phyloP scores from a whole-genome alignment of 208 protist genomes.

The Trypanosoma avium region DNA sequence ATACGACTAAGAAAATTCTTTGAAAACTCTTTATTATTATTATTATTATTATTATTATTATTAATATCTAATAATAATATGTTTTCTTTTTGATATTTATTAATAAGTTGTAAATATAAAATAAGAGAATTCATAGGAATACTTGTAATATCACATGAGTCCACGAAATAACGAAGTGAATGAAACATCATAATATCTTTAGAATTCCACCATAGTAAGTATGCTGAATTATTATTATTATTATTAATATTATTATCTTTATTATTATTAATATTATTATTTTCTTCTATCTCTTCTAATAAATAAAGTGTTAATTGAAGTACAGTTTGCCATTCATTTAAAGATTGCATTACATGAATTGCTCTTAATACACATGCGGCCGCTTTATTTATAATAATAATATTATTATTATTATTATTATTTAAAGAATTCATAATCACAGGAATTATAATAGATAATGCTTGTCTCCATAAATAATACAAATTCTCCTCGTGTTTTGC shows the following conservation, averaged over 20 bases:
- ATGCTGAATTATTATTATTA: not conserved
- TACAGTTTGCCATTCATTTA: no score
- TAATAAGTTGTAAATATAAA: constrained; percentile 7
- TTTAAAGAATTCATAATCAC: not conserved
- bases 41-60: not conserved
- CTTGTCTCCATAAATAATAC: constrained; percentile 20
- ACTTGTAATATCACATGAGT: constrained; percentile 9
- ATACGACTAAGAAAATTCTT: no score
- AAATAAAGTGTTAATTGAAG: no score
- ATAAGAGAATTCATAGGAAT: constrained; percentile 11
- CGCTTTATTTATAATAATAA: no score
- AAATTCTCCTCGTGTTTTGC: not conserved
- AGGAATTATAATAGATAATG: constrained; percentile 3
- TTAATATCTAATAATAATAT: no score
- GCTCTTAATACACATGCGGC: no score
- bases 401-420: not conserved
- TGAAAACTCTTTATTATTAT: not conserved
- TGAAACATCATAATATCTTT: constrained; percentile 14
- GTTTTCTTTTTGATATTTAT: not conserved
- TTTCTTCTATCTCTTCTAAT: no score
- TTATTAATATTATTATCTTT: not conserved
- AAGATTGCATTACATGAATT: no score
- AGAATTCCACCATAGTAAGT: constrained; percentile 1
- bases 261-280: not conserved
- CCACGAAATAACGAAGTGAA: constrained; percentile 20